These are phyloP conservation scores for Cladosporium phlei DNA, from an alignment of 2,329 filamentous ascomycete genomes.

Conservation along the genomic window DNA sequence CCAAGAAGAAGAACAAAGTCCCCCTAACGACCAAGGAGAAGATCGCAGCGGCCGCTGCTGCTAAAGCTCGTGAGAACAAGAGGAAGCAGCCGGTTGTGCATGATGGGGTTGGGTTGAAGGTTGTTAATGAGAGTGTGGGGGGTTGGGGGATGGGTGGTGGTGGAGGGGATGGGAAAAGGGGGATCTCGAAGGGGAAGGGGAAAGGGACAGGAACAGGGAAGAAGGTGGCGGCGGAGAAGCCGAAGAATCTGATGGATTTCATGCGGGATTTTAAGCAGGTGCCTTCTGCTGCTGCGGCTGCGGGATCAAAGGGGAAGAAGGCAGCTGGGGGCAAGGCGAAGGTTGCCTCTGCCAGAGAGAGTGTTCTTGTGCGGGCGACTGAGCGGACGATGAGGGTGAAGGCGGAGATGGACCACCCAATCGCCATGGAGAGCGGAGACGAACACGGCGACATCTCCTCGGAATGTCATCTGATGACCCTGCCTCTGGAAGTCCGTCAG, in stretches of 20 bases:
- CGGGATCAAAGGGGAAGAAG: not conserved
- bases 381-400: not conserved
- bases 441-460: not conserved
- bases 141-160: not conserved
- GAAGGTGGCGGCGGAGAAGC: not conserved
- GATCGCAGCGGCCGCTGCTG: not conserved
- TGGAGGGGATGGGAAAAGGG: no score
- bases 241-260: constrained; percentile 9
- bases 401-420: not conserved
- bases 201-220: not conserved
- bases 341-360: not conserved
- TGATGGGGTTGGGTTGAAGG: not conserved
- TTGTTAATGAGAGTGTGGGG: no score
- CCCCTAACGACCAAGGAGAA: not conserved
- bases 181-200: not conserved
- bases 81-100: not conserved
- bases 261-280: constrained; percentile 8
- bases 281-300: not conserved
- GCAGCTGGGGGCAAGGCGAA: not conserved
- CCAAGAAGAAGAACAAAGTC: not conserved
- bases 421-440: no score
- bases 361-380: constrained; percentile 7
- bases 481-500: constrained; percentile 10
- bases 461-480: not conserved
- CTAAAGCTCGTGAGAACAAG: not conserved